Base-by-base conservation (phyloP, 192 early-diverging fungal genomes). In the Phlyctochytrium bullatum region DNA sequence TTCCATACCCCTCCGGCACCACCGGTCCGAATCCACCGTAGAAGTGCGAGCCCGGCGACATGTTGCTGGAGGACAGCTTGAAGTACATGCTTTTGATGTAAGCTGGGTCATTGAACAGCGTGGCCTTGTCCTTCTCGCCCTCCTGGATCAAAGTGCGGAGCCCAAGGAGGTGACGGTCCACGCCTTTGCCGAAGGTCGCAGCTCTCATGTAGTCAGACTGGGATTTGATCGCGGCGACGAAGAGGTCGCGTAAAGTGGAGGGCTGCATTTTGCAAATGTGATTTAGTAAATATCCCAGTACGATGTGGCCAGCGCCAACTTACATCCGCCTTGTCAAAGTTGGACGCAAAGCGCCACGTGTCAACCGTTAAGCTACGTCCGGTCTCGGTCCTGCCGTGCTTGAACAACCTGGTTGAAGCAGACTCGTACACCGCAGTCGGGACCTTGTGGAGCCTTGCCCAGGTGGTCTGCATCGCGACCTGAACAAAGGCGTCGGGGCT, bases 401-500 rank as follows among this genome's bases (percentile, higher is more conserved):
- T 74, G 71, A 85, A 82, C 65, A 71, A 34, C 6, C 84, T 69
- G 12, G 75, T 80, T 3, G 80, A 79, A 14, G 80, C 83, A 30
- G 78, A 76, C 56, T 85, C 83, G 67, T 85, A 85, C 50, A 82
- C 61, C 2, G 83, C 76, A 17, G 80, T 81, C 2, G 78, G 78
- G 4, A 78, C 73, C 20, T 88, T 88, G 73, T 93, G 84, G 23
- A 87, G 80, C 2, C 91, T 81, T 66, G 85, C 83, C 79, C 91
- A 93, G 4, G 96, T 88, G 6, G 93, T 67, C 67, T 98, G 96
- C 31, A 96, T 76, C 0, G 87, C 93, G 75, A 98, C 82, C 77
- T 98, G 96, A 35, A 97, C 78, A 77, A 83, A 98, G 0, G 91
- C 91, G 75, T 98, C 96, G 29, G 94, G 93, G 47, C 90, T 91